These are phyloP conservation scores for Dendrothele bispora DNA, from an alignment of 768 basidiomycete species.

Conservation along the genomic window DNA sequence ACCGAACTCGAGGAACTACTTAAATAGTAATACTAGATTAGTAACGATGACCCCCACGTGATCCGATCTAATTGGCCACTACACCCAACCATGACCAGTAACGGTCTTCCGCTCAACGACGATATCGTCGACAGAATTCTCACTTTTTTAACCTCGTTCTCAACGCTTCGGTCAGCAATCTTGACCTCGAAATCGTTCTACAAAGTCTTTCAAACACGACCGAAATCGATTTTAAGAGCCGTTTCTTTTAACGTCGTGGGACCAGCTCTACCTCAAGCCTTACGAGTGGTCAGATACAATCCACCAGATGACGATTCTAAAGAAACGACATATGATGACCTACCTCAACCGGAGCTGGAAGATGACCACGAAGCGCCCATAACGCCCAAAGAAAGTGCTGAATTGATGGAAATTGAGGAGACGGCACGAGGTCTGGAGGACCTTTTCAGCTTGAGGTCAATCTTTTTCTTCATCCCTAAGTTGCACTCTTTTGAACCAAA, in stretches of 20 bases:
- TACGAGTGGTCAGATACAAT: constrained; percentile 16
- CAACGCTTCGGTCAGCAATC: constrained; percentile 13
- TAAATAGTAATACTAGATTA: too few relatives aligned
- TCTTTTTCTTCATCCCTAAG: neutral
- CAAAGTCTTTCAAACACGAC: constrained; percentile 18
- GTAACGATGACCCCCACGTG: too few relatives aligned
- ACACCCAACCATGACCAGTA: too few relatives aligned
- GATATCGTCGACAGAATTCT: constrained; percentile 25
- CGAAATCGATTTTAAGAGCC: constrained; percentile 19
- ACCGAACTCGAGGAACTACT: too few relatives aligned
- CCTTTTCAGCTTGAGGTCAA: constrained; percentile 2
- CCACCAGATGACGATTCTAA: neutral
- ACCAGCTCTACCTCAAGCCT: constrained; percentile 22
- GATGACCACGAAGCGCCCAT: neutral
- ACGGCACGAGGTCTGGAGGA: constrained; percentile 1
- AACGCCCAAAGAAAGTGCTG: neutral
- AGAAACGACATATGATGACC: neutral
- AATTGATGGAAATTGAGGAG: neutral
- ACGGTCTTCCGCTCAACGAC: constrained; percentile 16
- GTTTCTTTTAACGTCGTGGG: constrained; percentile 26
- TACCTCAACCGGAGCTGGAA: neutral
- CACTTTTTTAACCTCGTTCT: constrained; percentile 21
- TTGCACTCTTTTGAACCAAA: neutral
- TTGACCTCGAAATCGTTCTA: constrained; percentile 22
- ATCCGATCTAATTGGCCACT: too few relatives aligned